Evolutionary conservation across 2,329 filamentous ascomycete genomes (phyloP), one percentile per base, ranked within the genome.

Genomic region (Colletotrichum simmondsii): DNA sequence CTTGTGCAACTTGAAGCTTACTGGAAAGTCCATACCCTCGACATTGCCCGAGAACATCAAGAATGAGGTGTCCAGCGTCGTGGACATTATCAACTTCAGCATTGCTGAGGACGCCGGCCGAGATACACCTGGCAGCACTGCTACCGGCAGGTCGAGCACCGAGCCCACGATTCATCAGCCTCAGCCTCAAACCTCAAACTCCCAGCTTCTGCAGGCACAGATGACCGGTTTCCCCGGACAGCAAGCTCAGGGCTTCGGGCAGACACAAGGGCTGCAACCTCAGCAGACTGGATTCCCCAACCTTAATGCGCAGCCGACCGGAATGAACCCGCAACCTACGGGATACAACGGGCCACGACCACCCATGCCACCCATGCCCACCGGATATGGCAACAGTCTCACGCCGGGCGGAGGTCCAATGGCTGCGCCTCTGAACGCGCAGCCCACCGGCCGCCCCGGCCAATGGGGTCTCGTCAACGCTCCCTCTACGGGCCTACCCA

Each of bases 401-500:
- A 89, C 87, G 26, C 91, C 90, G 61, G 77, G 77, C 30, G 81
- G 78, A 11, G 93, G 93, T 57, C 93, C 93, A n/a, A 89, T 92
- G 83, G 83, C 88, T 61, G 87, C 88, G 65, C 90, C 92, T 37
- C 83, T 99, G 75, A 96, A 97, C 78, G 92, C 95, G n/a, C 97
- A 99, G 80, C 97, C 97, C 5, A 99, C 97, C 3, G 97, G 97
- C 12, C 87, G 91, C 46, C 96, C 97, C 6, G 97, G 97, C 16
- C 97, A 98, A 81, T 99, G 97, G 97, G 97, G 97, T n/a, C 90
- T 98, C 67, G 97, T 98, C 37, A 99, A 99, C 82, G 94, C 95
- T 2, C 97, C 97, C 2, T 90, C 95, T 5, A 93, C 92, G 53
- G 97, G 96, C 1, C 85, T 99, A 75, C 97, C 97, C 1, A 98